phyloP scores from a whole-genome alignment of 1,284 basidiomycete species.

The Austroboletus niveus region DNA sequence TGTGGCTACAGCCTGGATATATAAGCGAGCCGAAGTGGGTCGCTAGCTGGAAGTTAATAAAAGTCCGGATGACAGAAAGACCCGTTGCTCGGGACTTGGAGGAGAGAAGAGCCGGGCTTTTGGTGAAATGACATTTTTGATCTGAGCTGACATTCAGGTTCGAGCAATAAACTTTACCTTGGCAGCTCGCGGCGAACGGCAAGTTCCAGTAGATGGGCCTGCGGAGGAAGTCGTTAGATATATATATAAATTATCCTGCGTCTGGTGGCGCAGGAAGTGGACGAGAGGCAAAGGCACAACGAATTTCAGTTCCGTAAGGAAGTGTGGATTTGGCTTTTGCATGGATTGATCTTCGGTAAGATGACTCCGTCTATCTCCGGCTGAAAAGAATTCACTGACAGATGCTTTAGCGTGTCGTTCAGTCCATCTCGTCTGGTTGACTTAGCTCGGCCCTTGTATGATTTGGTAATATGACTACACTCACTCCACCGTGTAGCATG shows the following conservation, averaged over 20 bases:
- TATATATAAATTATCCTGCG: slow-evolving; percentile 3
- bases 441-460: slow-evolving; percentile 18
- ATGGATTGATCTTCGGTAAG: slow-evolving; percentile 33
- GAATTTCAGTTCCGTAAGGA: slow-evolving; percentile 33
- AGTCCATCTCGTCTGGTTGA: slow-evolving; percentile 7
- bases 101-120: slow-evolving; percentile 23
- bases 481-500: not conserved
- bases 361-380: slow-evolving; percentile 35
- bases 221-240: slow-evolving; percentile 22
- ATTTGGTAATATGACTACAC: slow-evolving; percentile 12
- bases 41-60: slow-evolving; percentile 22
- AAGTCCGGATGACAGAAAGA: slow-evolving; percentile 28
- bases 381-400: slow-evolving; percentile 14
- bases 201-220: slow-evolving; percentile 28
- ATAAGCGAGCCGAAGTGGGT: slow-evolving; percentile 31
- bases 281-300: slow-evolving; percentile 27
- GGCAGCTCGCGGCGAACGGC: slow-evolving; percentile 24
- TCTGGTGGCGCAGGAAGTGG: slow-evolving; percentile 6
- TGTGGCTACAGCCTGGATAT: slow-evolving; percentile 30
- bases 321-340: slow-evolving; percentile 34
- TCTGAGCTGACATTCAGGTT: slow-evolving; percentile 27
- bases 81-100: slow-evolving; percentile 27
- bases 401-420: slow-evolving; percentile 12
- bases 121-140: slow-evolving; percentile 26
- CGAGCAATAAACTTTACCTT: slow-evolving; percentile 33